A percentile compares a stretch with the other conserved stretches of the same genome.
Conservation (phyloP, 345 rosid genomes). For the Garcia nutans region DNA sequence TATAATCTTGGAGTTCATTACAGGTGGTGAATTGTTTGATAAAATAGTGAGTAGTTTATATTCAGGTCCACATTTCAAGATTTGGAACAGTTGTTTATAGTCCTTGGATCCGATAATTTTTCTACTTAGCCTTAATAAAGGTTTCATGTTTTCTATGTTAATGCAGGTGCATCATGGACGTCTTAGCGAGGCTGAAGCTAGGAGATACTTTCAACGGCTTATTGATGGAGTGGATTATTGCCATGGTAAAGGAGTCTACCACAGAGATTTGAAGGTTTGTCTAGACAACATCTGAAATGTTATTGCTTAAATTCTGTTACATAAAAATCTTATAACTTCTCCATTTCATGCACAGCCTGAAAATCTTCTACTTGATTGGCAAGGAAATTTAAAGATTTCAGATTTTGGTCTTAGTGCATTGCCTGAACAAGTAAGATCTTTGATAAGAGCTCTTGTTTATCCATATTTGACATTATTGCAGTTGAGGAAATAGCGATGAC, state of each 20-base stretch:
- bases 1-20: constrained; percentile 91
- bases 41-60: constrained; percentile 68
- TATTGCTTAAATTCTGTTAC: background rate
- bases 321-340: constrained; percentile 21
- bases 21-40: constrained; percentile 97
- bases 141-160: constrained; percentile 10
- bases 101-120: background rate
- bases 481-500: constrained; percentile 1
- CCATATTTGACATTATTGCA: background rate
- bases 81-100: background rate
- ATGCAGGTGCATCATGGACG: constrained; percentile 79
- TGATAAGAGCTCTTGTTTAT: background rate
- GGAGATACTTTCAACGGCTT: constrained; percentile 90
- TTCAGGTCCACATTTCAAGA: constrained; percentile 6
- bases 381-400: constrained; percentile 84
- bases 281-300: constrained; percentile 7
- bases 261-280: constrained; percentile 85
- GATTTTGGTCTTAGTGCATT: constrained; percentile 96
- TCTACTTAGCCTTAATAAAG: background rate
- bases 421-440: constrained; percentile 67
- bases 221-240: constrained; percentile 97
- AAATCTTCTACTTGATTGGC: constrained; percentile 89
- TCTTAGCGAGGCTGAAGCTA: constrained; percentile 84
- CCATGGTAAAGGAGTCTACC: constrained; percentile 89
- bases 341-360: constrained; percentile 62